Percentiles rank a stretch among this genome's conserved stretches.
Conservation (phyloP, 208 protist genomes). For the Wallacemonas sp. region DNA sequence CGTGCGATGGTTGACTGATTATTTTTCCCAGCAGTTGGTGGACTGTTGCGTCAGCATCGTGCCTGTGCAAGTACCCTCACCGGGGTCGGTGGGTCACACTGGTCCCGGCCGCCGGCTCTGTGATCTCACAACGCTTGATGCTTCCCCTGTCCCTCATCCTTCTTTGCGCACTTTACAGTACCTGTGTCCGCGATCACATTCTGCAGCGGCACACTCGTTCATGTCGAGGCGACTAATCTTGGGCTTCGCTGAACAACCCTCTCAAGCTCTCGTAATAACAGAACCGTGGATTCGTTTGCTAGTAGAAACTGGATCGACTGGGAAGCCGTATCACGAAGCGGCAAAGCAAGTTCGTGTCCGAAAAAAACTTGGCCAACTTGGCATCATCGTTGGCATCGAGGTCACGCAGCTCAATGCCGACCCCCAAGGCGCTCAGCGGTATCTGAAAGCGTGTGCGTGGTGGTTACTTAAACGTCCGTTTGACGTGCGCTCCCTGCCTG, state of each 20-base stretch:
- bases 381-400: background rate
- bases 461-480: background rate
- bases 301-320: background rate
- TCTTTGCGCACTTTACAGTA: too few relatives aligned
- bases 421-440: background rate
- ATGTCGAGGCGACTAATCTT: background rate
- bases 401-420: background rate
- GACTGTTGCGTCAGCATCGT: too few relatives aligned
- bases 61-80: too few relatives aligned
- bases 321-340: background rate
- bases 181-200: too few relatives aligned
- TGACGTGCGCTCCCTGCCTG: background rate
- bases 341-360: background rate
- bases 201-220: too few relatives aligned
- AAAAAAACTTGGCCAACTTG: background rate
- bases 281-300: background rate
- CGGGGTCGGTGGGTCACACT: too few relatives aligned
- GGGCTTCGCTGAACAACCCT: background rate
- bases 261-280: background rate
- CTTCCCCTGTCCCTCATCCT: too few relatives aligned
- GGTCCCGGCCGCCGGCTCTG: too few relatives aligned
- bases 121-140: too few relatives aligned
- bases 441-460: background rate
- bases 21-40: too few relatives aligned
- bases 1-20: too few relatives aligned